These are phyloP conservation scores for Rhodamnia argentea DNA, from an alignment of 345 rosid genomes.

Conservation along the genomic window DNA sequence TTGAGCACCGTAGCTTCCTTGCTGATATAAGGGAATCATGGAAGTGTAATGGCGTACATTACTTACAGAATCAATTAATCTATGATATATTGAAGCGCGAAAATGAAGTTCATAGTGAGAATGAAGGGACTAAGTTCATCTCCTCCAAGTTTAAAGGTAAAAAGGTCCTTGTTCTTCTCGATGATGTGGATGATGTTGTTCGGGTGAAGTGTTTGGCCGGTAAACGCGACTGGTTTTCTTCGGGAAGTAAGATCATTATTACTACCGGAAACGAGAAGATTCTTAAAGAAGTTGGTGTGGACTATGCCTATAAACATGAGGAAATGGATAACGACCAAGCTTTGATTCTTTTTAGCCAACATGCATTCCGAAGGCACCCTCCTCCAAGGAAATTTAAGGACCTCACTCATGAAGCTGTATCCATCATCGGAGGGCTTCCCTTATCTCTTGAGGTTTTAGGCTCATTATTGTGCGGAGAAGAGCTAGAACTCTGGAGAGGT, in stretches of 20 bases:
- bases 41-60: no score
- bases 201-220: background rate
- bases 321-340: background rate
- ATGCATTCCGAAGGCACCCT: fast-evolving
- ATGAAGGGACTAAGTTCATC: no score
- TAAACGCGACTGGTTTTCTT: background rate
- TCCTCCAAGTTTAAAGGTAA: no score
- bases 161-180: no score
- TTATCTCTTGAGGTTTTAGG: background rate
- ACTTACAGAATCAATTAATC: no score
- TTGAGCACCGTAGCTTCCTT: background rate
- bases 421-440: background rate
- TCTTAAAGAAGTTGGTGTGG: fast-evolving
- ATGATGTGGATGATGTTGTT: no score
- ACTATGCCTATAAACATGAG: fast-evolving
- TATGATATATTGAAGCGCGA: no score
- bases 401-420: fast-evolving
- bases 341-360: fast-evolving
- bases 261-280: background rate
- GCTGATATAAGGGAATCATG: background rate
- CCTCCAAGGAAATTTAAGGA: fast-evolving
- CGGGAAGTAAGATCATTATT: background rate
- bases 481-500: background rate
- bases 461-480: fast-evolving
- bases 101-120: no score